Conservation (phyloP, 768 basidiomycete species). For the Suillus discolor region DNA sequence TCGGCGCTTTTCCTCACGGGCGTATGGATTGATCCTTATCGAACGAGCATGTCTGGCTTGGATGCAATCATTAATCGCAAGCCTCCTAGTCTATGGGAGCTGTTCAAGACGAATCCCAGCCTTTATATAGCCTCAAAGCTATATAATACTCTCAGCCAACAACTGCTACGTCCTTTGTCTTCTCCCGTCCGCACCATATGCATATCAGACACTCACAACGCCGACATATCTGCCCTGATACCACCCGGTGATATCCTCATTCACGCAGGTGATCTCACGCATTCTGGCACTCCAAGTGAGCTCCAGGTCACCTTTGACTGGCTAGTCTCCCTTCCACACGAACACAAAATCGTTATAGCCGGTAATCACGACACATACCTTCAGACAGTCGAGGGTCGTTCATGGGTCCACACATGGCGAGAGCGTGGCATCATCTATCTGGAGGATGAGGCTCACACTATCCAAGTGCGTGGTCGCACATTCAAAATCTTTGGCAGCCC, state of each 20-base stretch:
- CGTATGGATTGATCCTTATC: background rate
- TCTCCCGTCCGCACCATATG: background rate
- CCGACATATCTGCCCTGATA: constrained; percentile 28
- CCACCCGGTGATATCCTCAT: constrained; percentile 44
- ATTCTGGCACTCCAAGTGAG: constrained; percentile 37
- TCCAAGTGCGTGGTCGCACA: constrained; percentile 33
- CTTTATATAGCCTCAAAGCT: background rate
- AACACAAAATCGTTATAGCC: constrained; percentile 43
- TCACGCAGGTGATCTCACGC: constrained; percentile 44
- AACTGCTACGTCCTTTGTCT: background rate
- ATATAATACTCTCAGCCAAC: background rate
- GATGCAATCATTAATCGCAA: background rate
- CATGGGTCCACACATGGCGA: constrained; percentile 22
- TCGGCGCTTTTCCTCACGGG: too few relatives aligned
- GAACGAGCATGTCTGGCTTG: background rate
- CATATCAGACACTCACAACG: constrained; percentile 33
- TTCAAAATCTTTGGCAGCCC: constrained; percentile 43
- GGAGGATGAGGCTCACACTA: constrained; percentile 30
- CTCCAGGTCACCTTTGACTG: constrained; percentile 33
- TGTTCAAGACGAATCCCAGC: background rate
- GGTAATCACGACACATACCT: constrained; percentile 46
- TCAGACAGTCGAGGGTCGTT: constrained; percentile 18
- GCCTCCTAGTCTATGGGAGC: background rate
- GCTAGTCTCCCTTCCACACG: constrained; percentile 37
- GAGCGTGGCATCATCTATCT: constrained; percentile 36